phyloP scores from a whole-genome alignment of 2,329 filamentous ascomycete genomes.

The Helotiales sp. region DNA sequence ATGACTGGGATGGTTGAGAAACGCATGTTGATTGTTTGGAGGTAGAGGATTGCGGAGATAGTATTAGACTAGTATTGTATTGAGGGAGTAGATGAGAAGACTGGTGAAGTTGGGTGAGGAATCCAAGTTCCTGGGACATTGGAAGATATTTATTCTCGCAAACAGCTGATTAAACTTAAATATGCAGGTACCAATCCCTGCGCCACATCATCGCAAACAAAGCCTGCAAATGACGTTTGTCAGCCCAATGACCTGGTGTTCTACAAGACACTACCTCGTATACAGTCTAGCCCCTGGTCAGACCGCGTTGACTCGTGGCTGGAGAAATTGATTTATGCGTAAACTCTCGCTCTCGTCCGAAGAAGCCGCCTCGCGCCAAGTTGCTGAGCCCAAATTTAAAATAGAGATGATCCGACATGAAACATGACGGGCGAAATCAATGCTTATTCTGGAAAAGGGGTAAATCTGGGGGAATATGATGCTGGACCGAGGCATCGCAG shows the following conservation, averaged over 20 bases:
- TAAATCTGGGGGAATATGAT: background rate
- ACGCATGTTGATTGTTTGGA: conserved; percentile 16
- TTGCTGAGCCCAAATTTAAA: background rate
- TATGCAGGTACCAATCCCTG: conserved; percentile 1
- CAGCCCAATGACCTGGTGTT: no score
- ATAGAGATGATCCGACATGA: background rate
- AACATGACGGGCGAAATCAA: no score
- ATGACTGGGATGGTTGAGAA: conserved; percentile 11
- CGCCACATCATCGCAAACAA: background rate
- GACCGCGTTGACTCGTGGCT: background rate
- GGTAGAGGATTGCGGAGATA: background rate
- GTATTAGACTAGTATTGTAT: background rate
- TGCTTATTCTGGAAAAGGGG: background rate
- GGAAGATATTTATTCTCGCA: background rate
- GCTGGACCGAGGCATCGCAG: background rate
- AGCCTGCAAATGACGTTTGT: background rate
- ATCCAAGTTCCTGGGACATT: background rate
- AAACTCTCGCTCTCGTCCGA: background rate
- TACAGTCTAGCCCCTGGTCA: background rate
- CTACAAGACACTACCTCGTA: background rate
- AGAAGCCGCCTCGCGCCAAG: background rate
- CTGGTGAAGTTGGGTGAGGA: background rate
- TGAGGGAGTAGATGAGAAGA: background rate
- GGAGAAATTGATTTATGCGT: background rate
- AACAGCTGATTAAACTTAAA: background rate